Evolutionary conservation across 441 rosid species (phyloP).

Genomic region (Sinapis alba): DNA sequence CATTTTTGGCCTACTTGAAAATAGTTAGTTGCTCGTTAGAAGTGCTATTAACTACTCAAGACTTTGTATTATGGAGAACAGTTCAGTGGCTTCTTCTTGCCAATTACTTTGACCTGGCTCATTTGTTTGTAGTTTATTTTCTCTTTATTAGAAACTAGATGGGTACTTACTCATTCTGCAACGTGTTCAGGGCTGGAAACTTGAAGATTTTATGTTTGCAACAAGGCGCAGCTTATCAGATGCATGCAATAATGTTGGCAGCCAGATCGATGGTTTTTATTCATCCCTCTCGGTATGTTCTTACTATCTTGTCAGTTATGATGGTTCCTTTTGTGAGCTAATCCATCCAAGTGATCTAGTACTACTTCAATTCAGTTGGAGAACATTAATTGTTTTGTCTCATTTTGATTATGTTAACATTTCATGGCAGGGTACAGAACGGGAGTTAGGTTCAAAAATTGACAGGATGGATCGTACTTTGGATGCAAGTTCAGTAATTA

Average conservation of each 20-base stretch:
- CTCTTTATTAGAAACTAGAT: not conserved
- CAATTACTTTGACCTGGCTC: not conserved
- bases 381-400: constrained; percentile 2
- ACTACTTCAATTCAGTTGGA: not conserved
- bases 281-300: constrained; percentile 66
- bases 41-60: not conserved
- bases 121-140: not conserved
- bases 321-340: not conserved
- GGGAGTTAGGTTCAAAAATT: constrained; percentile 65
- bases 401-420: not conserved
- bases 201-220: constrained; percentile 96
- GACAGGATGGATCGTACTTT: constrained; percentile 54
- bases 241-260: constrained; percentile 73
- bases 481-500: constrained; percentile 56
- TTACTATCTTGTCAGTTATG: constrained; percentile 3
- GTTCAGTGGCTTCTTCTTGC: not conserved
- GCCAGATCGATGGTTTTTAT: constrained; percentile 79
- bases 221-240: constrained; percentile 87
- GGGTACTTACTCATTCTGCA: not conserved
- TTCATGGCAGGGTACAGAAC: constrained; percentile 59
- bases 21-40: not conserved
- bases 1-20: not conserved
- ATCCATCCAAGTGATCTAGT: not conserved
- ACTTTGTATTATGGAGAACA: not conserved
- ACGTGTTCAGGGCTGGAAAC: constrained; percentile 80